Evolutionary conservation across 1,284 basidiomycete genomes (phyloP).

Genomic region (Peniophora sp.): DNA sequence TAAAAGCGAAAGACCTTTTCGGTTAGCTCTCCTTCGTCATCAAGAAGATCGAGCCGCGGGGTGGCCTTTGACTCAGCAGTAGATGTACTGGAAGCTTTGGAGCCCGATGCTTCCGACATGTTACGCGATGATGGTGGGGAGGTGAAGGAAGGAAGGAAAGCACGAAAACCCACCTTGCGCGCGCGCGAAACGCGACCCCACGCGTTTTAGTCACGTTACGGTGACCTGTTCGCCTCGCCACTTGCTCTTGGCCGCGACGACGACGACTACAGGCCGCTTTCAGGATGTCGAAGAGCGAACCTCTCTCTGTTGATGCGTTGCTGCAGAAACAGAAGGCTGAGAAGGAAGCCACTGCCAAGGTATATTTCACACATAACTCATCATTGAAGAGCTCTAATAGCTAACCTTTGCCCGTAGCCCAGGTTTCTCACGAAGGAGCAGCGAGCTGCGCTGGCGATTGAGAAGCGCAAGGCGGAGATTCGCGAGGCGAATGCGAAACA

Average conservation of each 20-base stretch:
- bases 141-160: too few species aligned
- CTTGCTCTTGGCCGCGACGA: background rate
- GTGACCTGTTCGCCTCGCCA: background rate
- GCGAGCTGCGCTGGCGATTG: conserved; percentile 80
- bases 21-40: conserved; percentile 61
- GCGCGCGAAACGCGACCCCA: background rate
- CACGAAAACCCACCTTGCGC: too few species aligned
- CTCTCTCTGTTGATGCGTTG: conserved; percentile 78
- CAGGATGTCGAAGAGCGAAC: conserved; percentile 42
- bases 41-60: conserved; percentile 37
- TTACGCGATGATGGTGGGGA: too few species aligned
- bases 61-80: conserved; percentile 43
- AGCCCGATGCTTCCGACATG: too few species aligned
- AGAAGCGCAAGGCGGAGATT: conserved; percentile 77
- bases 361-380: conserved; percentile 20
- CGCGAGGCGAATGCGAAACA: conserved; percentile 57
- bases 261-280: conserved; percentile 7
- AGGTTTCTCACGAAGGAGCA: conserved; percentile 87
- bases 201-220: background rate
- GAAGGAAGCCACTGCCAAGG: conserved; percentile 85
- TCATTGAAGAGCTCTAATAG: conserved; percentile 2
- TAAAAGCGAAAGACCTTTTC: conserved; percentile 32
- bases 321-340: conserved; percentile 82
- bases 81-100: conserved; percentile 15
- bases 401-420: conserved; percentile 42